Base-by-base conservation (phyloP, 2,329 filamentous ascomycete genomes). In the Teratosphaeria gauchensis region DNA sequence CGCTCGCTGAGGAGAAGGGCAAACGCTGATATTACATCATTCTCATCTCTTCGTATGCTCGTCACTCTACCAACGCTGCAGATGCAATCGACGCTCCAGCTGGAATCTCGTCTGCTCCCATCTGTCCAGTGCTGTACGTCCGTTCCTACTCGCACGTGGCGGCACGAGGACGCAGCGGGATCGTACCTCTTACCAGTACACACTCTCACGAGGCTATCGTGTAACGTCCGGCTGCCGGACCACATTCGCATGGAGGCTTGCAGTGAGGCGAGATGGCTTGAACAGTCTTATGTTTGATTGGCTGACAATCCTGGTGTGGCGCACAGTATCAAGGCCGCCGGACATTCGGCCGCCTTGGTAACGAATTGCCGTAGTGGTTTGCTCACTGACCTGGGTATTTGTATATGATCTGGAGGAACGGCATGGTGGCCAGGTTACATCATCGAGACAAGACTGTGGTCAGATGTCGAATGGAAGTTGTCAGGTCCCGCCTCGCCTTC, bases 401-500 rank as follows among this genome's bases (percentile, higher is more conserved):
- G 35, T 14, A 16, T 16, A 16, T 12, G 11, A 19, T 2, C 19
- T 48, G 42, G n/a, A 48, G 8, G n/a, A 19, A 11, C 9, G n/a
- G 9, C n/a, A 48, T 48, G 42, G 42, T 48, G 42, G 42, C 2
- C 8, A 9, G 16, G 9, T n/a, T 4, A 24, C 42, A 48, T 48
- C 42, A 48, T 21, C 42, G 42, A 48, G 42, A 48, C 42, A n/a
- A 48, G 42, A 48, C 42, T 19, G 42, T 19, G 19, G 42, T 67
- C 59, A 62, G 51, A 38, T 58, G 56, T 30, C 59, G 60, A 38
- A 78, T 67, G 30, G 74, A 73, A 32, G 65, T 65, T 5, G 71
- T 75, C 55, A 80, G 63, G 21, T 70, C 69, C 51, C 74, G 73
- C 28, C 78, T 72, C 1, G 76, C 75, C 53, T 73, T 72, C 21